These are phyloP conservation scores for Rosa lucieae DNA, from an alignment of 306 rosid species.

Conservation along the genomic window DNA sequence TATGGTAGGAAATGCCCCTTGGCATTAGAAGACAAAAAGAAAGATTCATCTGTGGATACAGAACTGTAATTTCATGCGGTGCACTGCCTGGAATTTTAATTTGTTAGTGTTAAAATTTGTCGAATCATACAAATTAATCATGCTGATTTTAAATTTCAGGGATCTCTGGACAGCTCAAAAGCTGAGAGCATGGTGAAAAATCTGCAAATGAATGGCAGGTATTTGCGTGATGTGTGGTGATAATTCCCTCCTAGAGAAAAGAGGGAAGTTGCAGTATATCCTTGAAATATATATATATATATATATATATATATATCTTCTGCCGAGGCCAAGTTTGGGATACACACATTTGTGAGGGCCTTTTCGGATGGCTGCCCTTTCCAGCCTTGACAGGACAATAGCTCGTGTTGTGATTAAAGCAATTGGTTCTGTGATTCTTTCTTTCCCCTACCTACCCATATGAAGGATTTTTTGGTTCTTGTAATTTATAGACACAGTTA, in stretches of 20 bases:
- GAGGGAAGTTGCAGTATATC: conserved; percentile 8
- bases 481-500: conserved; percentile 32
- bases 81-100: background rate
- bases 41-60: background rate
- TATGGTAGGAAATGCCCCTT: background rate
- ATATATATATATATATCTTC: background rate
- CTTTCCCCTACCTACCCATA: conserved; percentile 24
- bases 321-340: conserved; percentile 18
- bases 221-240: conserved; percentile 98
- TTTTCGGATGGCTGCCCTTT: conserved; percentile 32
- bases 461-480: conserved; percentile 52
- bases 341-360: conserved; percentile 24
- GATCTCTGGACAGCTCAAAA: conserved; percentile 79
- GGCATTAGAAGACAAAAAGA: background rate
- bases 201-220: conserved; percentile 81
- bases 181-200: conserved; percentile 92
- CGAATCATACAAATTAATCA: background rate
- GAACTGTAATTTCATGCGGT: background rate
- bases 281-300: background rate
- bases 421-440: conserved; percentile 49
- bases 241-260: background rate
- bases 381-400: conserved; percentile 32
- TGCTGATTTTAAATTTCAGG: conserved; percentile 50
- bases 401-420: conserved; percentile 26
- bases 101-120: background rate